These are phyloP conservation scores for Agaricus subrufescens DNA, from an alignment of 768 basidiomycete species.

Conservation along the genomic window DNA sequence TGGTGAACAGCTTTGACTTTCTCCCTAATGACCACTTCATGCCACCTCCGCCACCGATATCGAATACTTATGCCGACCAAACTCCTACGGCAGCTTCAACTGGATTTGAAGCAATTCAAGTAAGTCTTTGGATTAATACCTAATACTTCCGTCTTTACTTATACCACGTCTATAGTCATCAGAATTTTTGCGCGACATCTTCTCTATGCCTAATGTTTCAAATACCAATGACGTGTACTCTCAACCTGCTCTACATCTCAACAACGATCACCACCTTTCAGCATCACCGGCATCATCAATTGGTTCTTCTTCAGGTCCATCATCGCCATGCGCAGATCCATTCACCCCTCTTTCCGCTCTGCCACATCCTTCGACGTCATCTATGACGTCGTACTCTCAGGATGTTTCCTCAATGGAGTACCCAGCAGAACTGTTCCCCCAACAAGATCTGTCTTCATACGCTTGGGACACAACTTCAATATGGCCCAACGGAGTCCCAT, in stretches of 20 bases:
- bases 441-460: slow-evolving; percentile 32
- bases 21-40: slow-evolving; percentile 40
- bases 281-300: slow-evolving; percentile 47
- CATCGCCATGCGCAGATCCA: slow-evolving; percentile 43
- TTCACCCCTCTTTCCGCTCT: slow-evolving; percentile 42
- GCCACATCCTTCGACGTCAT: slow-evolving; percentile 17
- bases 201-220: slow-evolving; percentile 23
- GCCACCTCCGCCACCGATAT: slow-evolving; percentile 28
- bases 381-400: slow-evolving; percentile 8
- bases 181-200: slow-evolving; percentile 48
- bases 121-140: slow-evolving; percentile 16
- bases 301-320: slow-evolving; percentile 45
- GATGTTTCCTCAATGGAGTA: slow-evolving; percentile 29
- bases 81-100: slow-evolving; percentile 9
- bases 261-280: slow-evolving; percentile 28
- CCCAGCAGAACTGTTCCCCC: slow-evolving; percentile 34
- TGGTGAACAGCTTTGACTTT: slow-evolving; percentile 50
- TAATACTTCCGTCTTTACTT: slow-evolving; percentile 11
- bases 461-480: slow-evolving; percentile 28
- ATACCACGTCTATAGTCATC: slow-evolving; percentile 30
- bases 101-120: slow-evolving; percentile 42
- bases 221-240: slow-evolving; percentile 2
- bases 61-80: slow-evolving; percentile 24
- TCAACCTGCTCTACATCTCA: neutral
- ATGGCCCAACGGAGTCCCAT: slow-evolving; percentile 22